Evolutionary conservation across 108 stramenopile genomes (phyloP).

Genomic region (Cyclostephanos invisitatus): DNA sequence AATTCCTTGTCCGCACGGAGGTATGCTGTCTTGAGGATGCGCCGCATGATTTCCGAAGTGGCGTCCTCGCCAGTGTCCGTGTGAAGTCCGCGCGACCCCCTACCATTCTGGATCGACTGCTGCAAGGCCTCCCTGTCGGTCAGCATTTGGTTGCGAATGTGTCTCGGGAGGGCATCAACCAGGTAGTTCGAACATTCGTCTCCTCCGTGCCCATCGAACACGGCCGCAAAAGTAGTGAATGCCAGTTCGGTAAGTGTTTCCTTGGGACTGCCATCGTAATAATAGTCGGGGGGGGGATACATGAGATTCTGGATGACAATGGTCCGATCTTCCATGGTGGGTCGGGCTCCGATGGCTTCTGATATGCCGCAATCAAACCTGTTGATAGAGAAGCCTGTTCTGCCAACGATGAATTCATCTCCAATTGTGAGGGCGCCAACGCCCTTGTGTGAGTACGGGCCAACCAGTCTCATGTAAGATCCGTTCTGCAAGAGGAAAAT

Average conservation of each 20-base stretch:
- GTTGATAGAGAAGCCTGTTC: slow-evolving; percentile 97
- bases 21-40: slow-evolving; percentile 86
- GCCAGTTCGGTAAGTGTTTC: slow-evolving; percentile 76
- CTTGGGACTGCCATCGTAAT: slow-evolving; percentile 84
- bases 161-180: slow-evolving; percentile 82
- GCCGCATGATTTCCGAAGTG: slow-evolving; percentile 87
- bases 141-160: slow-evolving; percentile 81
- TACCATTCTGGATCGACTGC: slow-evolving; percentile 76
- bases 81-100: slow-evolving; percentile 55
- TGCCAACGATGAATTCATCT: slow-evolving; percentile 95
- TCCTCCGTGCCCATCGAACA: slow-evolving; percentile 98
- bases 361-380: slow-evolving; percentile 97
- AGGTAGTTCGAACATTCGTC: slow-evolving; percentile 91
- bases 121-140: slow-evolving; percentile 71
- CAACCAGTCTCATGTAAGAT: slow-evolving; percentile 88
- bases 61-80: slow-evolving; percentile 84
- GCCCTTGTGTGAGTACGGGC: slow-evolving; percentile 82
- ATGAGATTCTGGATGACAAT: slow-evolving; percentile 83
- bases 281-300: slow-evolving; percentile 81
- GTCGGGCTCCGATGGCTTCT: slow-evolving; percentile 91
- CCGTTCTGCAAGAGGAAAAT: slow-evolving; percentile 69
- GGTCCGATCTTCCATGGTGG: slow-evolving; percentile 95
- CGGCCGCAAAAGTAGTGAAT: slow-evolving; percentile 92
- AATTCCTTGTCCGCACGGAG: slow-evolving; percentile 93
- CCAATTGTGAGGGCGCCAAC: slow-evolving; percentile 79